Conservation (phyloP, 345 rosid species). For the Acer yangbiense region DNA sequence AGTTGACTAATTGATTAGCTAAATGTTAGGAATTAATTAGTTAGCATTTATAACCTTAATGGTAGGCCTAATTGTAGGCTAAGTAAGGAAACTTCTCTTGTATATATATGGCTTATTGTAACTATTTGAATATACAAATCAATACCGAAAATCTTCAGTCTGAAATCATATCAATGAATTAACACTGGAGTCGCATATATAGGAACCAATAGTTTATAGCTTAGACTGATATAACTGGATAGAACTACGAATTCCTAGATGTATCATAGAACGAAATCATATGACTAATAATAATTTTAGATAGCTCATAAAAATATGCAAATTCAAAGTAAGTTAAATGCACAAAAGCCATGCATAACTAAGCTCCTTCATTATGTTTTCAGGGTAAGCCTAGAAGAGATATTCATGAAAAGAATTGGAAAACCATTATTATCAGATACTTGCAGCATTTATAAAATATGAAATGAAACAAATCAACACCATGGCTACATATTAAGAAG, state of each 20-base stretch:
- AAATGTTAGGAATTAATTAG: no score
- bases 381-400: background rate
- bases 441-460: background rate
- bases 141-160: no score
- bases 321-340: slow-evolving; percentile 1
- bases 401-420: background rate
- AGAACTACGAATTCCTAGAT: background rate
- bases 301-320: background rate
- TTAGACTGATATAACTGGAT: background rate
- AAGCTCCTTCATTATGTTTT: background rate
- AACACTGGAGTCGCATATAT: background rate
- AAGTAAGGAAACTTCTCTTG: no score
- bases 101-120: no score
- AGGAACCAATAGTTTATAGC: background rate
- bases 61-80: no score
- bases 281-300: background rate
- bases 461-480: background rate
- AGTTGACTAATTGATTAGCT: no score
- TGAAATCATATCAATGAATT: background rate
- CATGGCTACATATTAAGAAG: background rate
- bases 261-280: background rate
- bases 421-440: background rate
- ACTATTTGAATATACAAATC: no score
- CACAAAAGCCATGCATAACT: background rate
- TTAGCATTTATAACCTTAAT: no score